These are phyloP conservation scores for Agapanthus africanus DNA, from an alignment of 106 monocot genomes.

Conservation along the genomic window DNA sequence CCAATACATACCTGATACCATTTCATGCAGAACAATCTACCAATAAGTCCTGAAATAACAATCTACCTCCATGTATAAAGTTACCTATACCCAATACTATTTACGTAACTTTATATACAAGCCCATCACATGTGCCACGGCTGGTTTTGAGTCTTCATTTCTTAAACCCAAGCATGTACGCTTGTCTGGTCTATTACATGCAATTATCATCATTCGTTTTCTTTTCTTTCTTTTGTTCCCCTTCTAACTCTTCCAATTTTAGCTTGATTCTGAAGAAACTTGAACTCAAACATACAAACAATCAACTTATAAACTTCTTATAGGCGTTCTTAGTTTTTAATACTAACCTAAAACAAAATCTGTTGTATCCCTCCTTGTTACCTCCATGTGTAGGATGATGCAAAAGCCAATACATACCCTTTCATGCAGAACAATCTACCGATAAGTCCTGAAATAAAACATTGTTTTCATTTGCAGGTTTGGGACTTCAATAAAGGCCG, in stretches of 20 bases:
- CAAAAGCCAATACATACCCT: background rate
- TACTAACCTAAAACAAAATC: background rate
- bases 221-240: no score
- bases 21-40: background rate
- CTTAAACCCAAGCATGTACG: no score
- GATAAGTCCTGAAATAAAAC: background rate
- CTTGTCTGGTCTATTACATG: no score
- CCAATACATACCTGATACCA: background rate
- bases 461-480: slow-evolving; percentile 39
- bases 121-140: background rate
- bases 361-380: background rate
- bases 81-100: no score
- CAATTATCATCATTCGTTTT: no score
- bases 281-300: background rate
- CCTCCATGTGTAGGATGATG: background rate
- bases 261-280: background rate
- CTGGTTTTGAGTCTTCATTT: no score
- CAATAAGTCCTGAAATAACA: no score
- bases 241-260: background rate
- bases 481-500: slow-evolving; percentile 91
- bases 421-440: background rate
- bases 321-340: background rate
- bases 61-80: no score
- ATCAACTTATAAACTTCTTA: background rate
- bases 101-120: background rate